A percentile compares a stretch with the other conserved stretches of the same genome.
Evolutionary conservation across 2,329 filamentous ascomycete genomes (phyloP).

Genomic region (Rutstroemia sp.): DNA sequence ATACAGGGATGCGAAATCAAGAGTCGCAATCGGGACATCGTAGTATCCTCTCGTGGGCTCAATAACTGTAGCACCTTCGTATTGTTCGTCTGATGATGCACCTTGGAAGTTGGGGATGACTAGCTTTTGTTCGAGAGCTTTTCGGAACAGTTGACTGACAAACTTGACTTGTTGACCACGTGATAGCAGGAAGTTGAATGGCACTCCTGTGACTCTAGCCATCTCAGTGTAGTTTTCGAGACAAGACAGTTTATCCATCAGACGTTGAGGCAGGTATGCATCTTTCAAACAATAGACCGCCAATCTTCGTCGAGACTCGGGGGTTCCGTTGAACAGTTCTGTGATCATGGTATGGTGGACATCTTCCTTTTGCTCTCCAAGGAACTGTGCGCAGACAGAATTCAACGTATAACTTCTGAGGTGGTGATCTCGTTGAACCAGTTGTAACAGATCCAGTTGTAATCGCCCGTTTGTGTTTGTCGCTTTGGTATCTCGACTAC

Average conservation of each 20-base stretch:
- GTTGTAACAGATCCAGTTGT: conserved; percentile 87
- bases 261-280: conserved; percentile 84
- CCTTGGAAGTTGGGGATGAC: conserved; percentile 82
- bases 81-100: conserved; percentile 74
- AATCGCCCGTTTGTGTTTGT: conserved; percentile 93
- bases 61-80: conserved; percentile 96
- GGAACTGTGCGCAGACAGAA: conserved; percentile 88
- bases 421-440: conserved; percentile 92
- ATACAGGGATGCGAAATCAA: conserved; percentile 98
- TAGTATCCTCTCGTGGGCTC: conserved; percentile 92
- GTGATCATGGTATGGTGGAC: conserved; percentile 99
- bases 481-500: conserved; percentile 85
- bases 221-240: conserved; percentile 99
- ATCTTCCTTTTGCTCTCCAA: conserved; percentile 97
- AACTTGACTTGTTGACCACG: conserved; percentile 97
- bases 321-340: conserved; percentile 91
- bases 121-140: conserved; percentile 85
- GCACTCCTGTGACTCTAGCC: conserved; percentile 97
- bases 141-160: conserved; percentile 92
- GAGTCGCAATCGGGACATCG: conserved; percentile 86
- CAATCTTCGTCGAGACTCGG: conserved; percentile 82
- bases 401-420: conserved; percentile 95
- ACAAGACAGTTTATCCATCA: conserved; percentile 97
- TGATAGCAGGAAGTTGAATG: conserved; percentile 88
- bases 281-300: conserved; percentile 97